Evolutionary conservation across 2,329 filamentous ascomycete species (phyloP).

Genomic region (Aspergillus ochraceoroseus): DNA sequence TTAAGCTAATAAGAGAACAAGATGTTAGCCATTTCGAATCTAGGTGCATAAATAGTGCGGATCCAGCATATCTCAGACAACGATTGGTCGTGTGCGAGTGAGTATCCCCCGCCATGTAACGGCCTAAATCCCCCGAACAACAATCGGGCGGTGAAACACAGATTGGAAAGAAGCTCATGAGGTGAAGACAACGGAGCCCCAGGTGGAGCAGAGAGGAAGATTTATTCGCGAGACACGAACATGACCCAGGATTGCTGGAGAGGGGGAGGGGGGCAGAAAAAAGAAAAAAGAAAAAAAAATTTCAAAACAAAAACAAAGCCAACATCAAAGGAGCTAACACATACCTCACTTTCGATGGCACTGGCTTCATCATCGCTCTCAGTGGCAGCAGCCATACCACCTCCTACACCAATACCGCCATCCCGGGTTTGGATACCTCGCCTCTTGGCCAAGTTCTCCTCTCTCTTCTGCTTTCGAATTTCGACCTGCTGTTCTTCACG

Average conservation of each 20-base stretch:
- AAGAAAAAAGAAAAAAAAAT: constrained; percentile 21
- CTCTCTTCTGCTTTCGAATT: constrained; percentile 96
- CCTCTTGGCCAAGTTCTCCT: constrained; percentile 98
- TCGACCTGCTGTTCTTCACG: constrained; percentile 99
- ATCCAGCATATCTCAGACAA: background rate
- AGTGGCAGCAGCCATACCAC: constrained; percentile 73
- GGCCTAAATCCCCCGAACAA: constrained; percentile 8
- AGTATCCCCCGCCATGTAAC: background rate
- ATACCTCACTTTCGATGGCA: constrained; percentile 93
- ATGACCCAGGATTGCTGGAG: constrained; percentile 6
- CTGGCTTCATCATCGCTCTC: constrained; percentile 97
- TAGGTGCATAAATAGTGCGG: background rate
- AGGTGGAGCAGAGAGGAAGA: constrained; percentile 1
- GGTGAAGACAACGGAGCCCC: constrained; percentile 2
- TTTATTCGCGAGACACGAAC: background rate
- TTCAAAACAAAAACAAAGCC: no score
- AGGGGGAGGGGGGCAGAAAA: no score
- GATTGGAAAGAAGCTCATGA: constrained; percentile 26
- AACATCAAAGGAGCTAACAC: constrained; percentile 40
- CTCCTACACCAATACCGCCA: constrained; percentile 52
- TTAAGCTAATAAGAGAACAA: constrained; percentile 62
- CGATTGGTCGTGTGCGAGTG: constrained; percentile 8
- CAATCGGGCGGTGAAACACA: constrained; percentile 36
- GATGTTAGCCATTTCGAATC: constrained; percentile 20
- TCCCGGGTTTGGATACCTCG: constrained; percentile 84